Evolutionary conservation across 345 rosid species (phyloP), one percentile per base, ranked within the genome.

Genomic region (Geranium brycei): DNA sequence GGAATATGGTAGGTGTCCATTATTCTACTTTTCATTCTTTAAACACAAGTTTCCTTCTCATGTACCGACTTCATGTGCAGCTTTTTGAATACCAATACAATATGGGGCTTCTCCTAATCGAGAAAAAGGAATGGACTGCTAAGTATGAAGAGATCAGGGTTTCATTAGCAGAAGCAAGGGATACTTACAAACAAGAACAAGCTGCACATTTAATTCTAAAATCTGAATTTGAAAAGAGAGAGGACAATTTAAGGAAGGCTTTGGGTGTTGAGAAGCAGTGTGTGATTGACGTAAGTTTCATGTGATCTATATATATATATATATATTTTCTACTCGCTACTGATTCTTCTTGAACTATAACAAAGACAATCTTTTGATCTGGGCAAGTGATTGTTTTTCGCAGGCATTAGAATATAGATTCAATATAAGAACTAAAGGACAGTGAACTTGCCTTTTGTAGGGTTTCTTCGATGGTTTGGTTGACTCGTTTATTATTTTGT

Each of bases 211-310:
- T 82, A 63, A 76, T 85, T 68, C 89, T 91, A 57, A 67, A 86
- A 57, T 72, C 82, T 31, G 91, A 85, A 63, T 82, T 87, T 78
- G 96, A 93, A 76, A 90, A 87, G 64, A 76, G 91, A 17, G 97
- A 90, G 71, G 97, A 93, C 51, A 79, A 80, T 57, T 69, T 93
- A 83, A 82, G 89, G 76, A 93, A 80, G 75, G 99, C 95, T 62
- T 74, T 90, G 65, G 97, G 99, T 60, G 84, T 88, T 51, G 95
- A 90, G 77, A 93, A 90, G 77, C 96, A 90, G 64, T 93, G 99
- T 64, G 86, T 85, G 73, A 68, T 65, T 62, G 96, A 93, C 82
- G 99, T 93, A 78, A 85, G 96, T 47, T 57, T 73, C 61, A 59
- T 28, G 10, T 10, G 53, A 56, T 60, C 13, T 5, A 5, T n/a